Evolutionary conservation across 768 basidiomycete species (phyloP).

Genomic region (Pulveroboletus sp.): DNA sequence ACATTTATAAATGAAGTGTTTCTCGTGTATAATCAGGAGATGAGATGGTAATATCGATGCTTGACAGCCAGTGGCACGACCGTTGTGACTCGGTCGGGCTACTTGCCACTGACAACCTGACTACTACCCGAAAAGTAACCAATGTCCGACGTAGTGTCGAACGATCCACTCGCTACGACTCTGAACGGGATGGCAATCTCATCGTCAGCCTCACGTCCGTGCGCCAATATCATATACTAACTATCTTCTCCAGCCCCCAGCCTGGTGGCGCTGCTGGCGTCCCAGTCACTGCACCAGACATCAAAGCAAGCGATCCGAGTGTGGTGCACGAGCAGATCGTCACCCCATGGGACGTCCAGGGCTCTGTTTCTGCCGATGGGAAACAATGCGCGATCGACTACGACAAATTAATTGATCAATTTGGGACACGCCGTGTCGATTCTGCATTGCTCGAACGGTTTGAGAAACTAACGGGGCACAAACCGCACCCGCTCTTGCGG

Average conservation of each 20-base stretch:
- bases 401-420: conserved; percentile 89
- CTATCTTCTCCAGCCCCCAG: conserved; percentile 11
- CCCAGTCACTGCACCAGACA: conserved; percentile 20
- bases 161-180: conserved; percentile 25
- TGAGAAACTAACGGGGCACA: conserved; percentile 82
- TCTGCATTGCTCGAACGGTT: conserved; percentile 77
- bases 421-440: conserved; percentile 85
- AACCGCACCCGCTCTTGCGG: conserved; percentile 82
- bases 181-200: conserved; percentile 26
- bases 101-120: not conserved
- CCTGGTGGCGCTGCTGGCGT: conserved; percentile 1
- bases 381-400: conserved; percentile 94
- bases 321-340: conserved; percentile 65
- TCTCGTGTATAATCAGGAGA: not conserved
- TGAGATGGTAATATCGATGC: too few species aligned
- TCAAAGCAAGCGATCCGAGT: conserved; percentile 31
- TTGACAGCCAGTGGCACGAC: not conserved
- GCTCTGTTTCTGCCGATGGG: conserved; percentile 81
- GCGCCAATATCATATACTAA: not conserved
- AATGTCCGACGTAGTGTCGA: conserved; percentile 25
- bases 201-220: conserved; percentile 24
- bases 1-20: conserved; percentile 9
- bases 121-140: not conserved
- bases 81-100: conserved; percentile 5
- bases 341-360: conserved; percentile 98